Evolutionary conservation across 2,329 filamentous ascomycete species (phyloP), one percentile per base, ranked within the genome.

Genomic region (Lecanicillium sp.): DNA sequence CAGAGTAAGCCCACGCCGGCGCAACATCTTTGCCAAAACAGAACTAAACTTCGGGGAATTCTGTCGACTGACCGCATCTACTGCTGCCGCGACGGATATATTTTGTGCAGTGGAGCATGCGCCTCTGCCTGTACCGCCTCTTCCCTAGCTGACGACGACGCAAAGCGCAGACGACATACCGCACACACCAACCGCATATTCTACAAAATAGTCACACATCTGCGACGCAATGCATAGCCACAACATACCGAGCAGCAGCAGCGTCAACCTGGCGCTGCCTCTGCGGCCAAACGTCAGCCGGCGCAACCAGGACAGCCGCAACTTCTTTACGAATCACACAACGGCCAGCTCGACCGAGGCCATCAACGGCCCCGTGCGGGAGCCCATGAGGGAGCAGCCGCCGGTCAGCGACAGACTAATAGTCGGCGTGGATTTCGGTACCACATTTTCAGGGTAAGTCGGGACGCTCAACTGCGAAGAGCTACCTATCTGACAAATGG

Each of bases 391-490:
- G 56, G 77, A 80, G 56, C 68, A 73, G 49, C 65, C 72, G 24
- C 69, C 74, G 10, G 61, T 73, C 39, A 74, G 68, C 54, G 84
- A 88, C 60, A 74, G 83, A 47, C 67, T 89, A 55, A 86, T 90
- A 56, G 84, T 90, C 27, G 87, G 86, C 7, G 80, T 90, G 7
- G 87, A 90, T 62, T 90, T 90, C 68, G 87, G 87, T 12, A 90
- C 87, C n/a, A 90, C 86, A 2, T 90, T 87, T 61, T 87, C 83
- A 36, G 86, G 85, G 80, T 84, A 67, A 69, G 78, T 73, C 46
- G 29, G 8, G 15, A 30, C 27, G 48, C 33, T 32, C 38, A 21
- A n/a, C 32, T 29, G 26, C 29, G 26, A 45, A 29, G 17, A 26
- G 38, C 21, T 29, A 14, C 32, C 23, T 27, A 37, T n/a, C 36